These are phyloP conservation scores for Amphichorda felina DNA, from an alignment of 2,329 filamentous ascomycete species.

Conservation along the genomic window DNA sequence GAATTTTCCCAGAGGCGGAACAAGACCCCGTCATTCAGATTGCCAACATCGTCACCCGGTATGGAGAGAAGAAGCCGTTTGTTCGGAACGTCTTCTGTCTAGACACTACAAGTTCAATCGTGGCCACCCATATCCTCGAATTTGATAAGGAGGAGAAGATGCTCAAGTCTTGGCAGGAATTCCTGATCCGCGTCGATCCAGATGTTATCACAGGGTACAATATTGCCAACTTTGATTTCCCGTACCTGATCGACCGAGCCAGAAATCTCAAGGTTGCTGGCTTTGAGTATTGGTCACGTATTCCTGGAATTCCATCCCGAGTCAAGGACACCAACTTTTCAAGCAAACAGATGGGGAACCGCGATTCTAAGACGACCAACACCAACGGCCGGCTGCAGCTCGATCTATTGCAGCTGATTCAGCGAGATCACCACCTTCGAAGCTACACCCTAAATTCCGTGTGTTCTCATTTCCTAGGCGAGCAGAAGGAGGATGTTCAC, in stretches of 20 bases:
- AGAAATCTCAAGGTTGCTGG: slow-evolving; percentile 66
- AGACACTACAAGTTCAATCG: slow-evolving; percentile 83
- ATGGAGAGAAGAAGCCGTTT: slow-evolving; percentile 92
- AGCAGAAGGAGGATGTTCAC: slow-evolving; percentile 98
- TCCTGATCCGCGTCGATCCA: slow-evolving; percentile 80
- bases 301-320: slow-evolving; percentile 58
- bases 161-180: slow-evolving; percentile 87
- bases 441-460: slow-evolving; percentile 98
- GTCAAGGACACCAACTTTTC: slow-evolving; percentile 78
- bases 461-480: slow-evolving; percentile 83
- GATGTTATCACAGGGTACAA: slow-evolving; percentile 99
- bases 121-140: slow-evolving; percentile 85
- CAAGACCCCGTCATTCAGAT: slow-evolving; percentile 96
- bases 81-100: slow-evolving; percentile 94
- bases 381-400: slow-evolving; percentile 89
- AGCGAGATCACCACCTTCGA: slow-evolving; percentile 86
- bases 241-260: slow-evolving; percentile 83
- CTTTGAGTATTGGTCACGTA: slow-evolving; percentile 81
- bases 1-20: slow-evolving; percentile 89
- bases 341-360: slow-evolving; percentile 96
- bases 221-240: slow-evolving; percentile 97
- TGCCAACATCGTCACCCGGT: slow-evolving; percentile 86
- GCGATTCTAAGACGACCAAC: slow-evolving; percentile 88
- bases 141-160: slow-evolving; percentile 76
- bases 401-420: slow-evolving; percentile 87